phyloP scores from a whole-genome alignment of 805 yeast genomes.

The Yarrowia phangngaensis region DNA sequence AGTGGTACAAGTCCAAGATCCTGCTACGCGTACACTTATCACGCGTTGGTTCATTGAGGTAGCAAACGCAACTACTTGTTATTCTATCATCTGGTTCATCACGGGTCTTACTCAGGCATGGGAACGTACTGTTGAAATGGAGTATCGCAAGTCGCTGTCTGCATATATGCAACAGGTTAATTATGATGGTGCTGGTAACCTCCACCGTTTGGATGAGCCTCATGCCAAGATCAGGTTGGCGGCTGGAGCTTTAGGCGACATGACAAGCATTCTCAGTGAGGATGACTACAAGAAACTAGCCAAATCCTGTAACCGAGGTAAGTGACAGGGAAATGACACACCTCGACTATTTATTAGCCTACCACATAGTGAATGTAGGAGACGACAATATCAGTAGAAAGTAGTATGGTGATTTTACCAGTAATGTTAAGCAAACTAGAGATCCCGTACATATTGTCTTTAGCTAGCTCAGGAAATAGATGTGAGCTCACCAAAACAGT shows the following conservation, averaged over 20 bases:
- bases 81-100: constrained; percentile 25
- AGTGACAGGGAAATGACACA: not conserved
- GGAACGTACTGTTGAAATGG: constrained; percentile 11
- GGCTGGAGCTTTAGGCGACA: constrained; percentile 19
- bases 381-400: too few relatives aligned
- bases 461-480: too few relatives aligned
- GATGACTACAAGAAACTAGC: constrained; percentile 11
- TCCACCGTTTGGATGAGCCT: constrained; percentile 2
- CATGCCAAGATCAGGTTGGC: constrained; percentile 20
- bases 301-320: too few relatives aligned
- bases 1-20: constrained; percentile 13
- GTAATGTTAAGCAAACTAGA: too few relatives aligned
- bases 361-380: too few relatives aligned
- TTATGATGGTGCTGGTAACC: constrained; percentile 16
- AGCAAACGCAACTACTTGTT: constrained; percentile 22
- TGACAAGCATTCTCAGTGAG: constrained; percentile 17
- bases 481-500: too few relatives aligned
- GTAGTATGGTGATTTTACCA: too few relatives aligned
- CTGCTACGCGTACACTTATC: not conserved
- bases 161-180: constrained; percentile 9
- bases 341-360: too few relatives aligned
- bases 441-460: too few relatives aligned
- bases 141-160: constrained; percentile 18
- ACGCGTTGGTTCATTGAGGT: constrained; percentile 19
- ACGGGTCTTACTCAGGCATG: constrained; percentile 9